These are phyloP conservation scores for Penicillium riverlandense DNA, from an alignment of 495 filamentous ascomycete genomes.

Conservation along the genomic window DNA sequence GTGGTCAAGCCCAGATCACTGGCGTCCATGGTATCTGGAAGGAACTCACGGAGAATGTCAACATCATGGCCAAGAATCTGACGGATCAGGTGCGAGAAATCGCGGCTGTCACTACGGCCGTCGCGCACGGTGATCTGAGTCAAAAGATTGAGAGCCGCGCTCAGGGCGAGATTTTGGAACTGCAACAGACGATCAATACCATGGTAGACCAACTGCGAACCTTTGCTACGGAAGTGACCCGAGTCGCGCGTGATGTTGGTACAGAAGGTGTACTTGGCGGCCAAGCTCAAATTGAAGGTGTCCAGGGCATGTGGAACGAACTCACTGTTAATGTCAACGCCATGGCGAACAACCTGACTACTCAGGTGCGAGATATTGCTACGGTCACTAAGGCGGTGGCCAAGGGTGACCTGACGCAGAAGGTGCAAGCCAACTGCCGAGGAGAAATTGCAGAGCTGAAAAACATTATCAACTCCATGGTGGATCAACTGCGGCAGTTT, in stretches of 20 bases:
- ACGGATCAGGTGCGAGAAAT: slow-evolving; percentile 93
- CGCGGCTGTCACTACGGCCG: slow-evolving; percentile 90
- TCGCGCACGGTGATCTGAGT: slow-evolving; percentile 91
- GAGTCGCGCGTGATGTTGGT: slow-evolving; percentile 93
- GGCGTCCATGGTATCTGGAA: slow-evolving; percentile 98
- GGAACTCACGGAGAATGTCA: slow-evolving; percentile 95
- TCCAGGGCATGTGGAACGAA: slow-evolving; percentile 88
- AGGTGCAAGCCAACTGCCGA: slow-evolving; percentile 93
- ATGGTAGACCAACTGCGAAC: slow-evolving; percentile 98
- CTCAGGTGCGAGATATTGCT: slow-evolving; percentile 96
- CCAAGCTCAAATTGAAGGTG: slow-evolving; percentile 89
- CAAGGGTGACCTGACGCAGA: slow-evolving; percentile 91
- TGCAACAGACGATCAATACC: slow-evolving; percentile 97
- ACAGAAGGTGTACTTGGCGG: slow-evolving; percentile 96
- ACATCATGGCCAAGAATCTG: slow-evolving; percentile 90
- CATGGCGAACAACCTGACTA: slow-evolving; percentile 96
- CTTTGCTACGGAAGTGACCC: slow-evolving; percentile 95
- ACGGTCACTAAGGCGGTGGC: slow-evolving; percentile 98
- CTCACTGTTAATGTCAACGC: slow-evolving; percentile 97
- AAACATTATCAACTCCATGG: slow-evolving; percentile 98
- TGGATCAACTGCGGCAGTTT: slow-evolving; percentile 94
- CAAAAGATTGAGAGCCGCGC: slow-evolving; percentile 94
- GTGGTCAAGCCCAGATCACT: slow-evolving; percentile 89
- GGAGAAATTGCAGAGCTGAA: slow-evolving; percentile 95
- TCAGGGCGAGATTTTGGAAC: slow-evolving; percentile 88